Evolutionary conservation across 2,329 filamentous ascomycete species (phyloP).

Genomic region (Thelonectria discophora): DNA sequence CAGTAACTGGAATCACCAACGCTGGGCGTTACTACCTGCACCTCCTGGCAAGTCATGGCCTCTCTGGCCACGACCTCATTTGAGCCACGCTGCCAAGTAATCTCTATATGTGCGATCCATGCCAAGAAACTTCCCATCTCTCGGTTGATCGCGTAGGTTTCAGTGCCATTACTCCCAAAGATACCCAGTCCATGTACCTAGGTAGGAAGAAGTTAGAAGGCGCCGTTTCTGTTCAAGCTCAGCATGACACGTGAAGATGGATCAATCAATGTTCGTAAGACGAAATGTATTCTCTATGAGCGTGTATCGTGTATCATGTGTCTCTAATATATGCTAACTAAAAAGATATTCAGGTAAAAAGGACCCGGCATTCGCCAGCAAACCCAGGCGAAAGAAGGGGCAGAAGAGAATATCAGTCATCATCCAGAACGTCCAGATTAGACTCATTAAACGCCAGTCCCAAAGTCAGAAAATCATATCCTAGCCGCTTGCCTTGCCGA

Average conservation of each 20-base stretch:
- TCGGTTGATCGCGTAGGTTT: not conserved
- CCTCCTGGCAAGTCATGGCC: no score
- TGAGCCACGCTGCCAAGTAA: no score
- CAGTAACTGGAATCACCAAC: not conserved
- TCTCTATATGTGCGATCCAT: not conserved
- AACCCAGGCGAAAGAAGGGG: slow-evolving; percentile 11
- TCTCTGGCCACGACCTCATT: not conserved
- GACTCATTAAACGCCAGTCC: not conserved
- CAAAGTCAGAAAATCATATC: slow-evolving; percentile 1
- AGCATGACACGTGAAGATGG: not conserved
- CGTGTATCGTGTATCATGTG: slow-evolving; percentile 4
- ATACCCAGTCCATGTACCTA: no score
- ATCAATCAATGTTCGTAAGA: not conserved
- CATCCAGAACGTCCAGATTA: not conserved
- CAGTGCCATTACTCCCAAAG: not conserved
- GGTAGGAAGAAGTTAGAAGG: no score
- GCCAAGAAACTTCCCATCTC: not conserved
- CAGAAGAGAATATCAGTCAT: not conserved
- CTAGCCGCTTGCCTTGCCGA: slow-evolving; percentile 10
- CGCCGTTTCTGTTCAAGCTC: no score
- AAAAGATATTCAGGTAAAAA: not conserved
- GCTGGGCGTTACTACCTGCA: not conserved
- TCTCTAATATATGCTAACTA: not conserved
- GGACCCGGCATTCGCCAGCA: slow-evolving; percentile 18
- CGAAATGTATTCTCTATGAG: not conserved